Conservation (phyloP, 805 yeast species). For the Pichia ethanolica region DNA sequence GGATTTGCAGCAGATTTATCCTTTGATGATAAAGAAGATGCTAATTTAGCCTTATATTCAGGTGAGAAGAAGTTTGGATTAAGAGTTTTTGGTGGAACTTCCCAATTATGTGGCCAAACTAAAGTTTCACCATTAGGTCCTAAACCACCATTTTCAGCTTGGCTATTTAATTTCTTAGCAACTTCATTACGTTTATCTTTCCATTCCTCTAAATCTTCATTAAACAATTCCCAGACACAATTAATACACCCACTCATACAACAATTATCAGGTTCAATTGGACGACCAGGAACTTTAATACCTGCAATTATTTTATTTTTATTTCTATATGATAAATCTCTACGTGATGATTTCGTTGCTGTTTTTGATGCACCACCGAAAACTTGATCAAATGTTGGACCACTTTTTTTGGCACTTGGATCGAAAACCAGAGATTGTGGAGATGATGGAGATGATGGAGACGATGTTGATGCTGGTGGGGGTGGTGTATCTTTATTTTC, state of each 20-base stretch:
- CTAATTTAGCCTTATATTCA: conserved; percentile 24
- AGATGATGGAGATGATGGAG: not conserved
- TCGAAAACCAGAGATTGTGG: conserved; percentile 21
- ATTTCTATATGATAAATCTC: conserved; percentile 31
- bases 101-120: conserved; percentile 59
- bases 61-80: conserved; percentile 37
- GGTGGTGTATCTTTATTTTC: conserved; percentile 1
- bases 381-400: conserved; percentile 19
- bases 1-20: not conserved
- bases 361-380: conserved; percentile 27
- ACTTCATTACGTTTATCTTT: conserved; percentile 53
- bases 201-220: conserved; percentile 87
- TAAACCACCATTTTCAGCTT: conserved; percentile 27
- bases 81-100: conserved; percentile 43
- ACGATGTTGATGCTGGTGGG: not conserved
- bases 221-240: conserved; percentile 93
- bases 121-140: conserved; percentile 28
- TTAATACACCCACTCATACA: conserved; percentile 97
- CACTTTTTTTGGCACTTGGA: conserved; percentile 15
- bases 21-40: too few relatives aligned
- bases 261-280: conserved; percentile 89
- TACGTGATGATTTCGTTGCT: conserved; percentile 28
- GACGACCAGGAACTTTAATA: conserved; percentile 70
- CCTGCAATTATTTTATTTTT: conserved; percentile 45
- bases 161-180: conserved; percentile 30